phyloP scores from a whole-genome alignment of 2,329 filamentous ascomycete genomes.

The Trichoderma atroviride region DNA sequence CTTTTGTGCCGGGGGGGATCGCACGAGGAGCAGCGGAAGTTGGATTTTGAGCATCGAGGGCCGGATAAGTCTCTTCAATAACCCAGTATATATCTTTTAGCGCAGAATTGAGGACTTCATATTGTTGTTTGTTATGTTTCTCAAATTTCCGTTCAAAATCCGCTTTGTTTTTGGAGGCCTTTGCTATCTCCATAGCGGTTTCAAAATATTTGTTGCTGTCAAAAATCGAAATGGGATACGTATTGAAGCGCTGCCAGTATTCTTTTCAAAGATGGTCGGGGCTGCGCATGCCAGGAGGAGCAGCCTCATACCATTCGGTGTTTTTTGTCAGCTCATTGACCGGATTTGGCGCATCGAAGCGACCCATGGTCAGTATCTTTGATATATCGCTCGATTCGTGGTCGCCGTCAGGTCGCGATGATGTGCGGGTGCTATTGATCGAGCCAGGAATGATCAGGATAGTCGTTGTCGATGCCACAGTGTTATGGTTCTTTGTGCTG shows the following conservation, averaged over 20 bases:
- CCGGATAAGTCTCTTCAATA: background rate
- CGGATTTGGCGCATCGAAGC: background rate
- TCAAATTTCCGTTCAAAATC: background rate
- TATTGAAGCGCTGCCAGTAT: conserved; percentile 9
- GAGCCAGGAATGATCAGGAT: background rate
- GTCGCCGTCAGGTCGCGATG: background rate
- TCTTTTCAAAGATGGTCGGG: background rate
- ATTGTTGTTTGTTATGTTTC: background rate
- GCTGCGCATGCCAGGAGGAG: background rate
- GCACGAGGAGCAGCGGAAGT: too few species aligned
- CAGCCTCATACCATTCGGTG: background rate
- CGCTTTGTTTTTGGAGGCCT: background rate
- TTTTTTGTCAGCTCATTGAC: background rate
- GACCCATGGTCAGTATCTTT: background rate
- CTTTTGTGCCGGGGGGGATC: too few species aligned
- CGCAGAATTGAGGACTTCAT: background rate
- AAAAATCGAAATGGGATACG: background rate
- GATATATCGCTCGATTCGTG: background rate
- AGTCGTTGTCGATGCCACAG: background rate
- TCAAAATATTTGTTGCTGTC: background rate
- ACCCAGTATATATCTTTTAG: background rate
- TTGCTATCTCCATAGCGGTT: background rate
- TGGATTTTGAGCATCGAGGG: too few species aligned
- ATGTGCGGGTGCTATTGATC: background rate
- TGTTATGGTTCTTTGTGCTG: background rate